Base-by-base conservation (phyloP, 768 basidiomycete species). In the Crepidotus variabilis region DNA sequence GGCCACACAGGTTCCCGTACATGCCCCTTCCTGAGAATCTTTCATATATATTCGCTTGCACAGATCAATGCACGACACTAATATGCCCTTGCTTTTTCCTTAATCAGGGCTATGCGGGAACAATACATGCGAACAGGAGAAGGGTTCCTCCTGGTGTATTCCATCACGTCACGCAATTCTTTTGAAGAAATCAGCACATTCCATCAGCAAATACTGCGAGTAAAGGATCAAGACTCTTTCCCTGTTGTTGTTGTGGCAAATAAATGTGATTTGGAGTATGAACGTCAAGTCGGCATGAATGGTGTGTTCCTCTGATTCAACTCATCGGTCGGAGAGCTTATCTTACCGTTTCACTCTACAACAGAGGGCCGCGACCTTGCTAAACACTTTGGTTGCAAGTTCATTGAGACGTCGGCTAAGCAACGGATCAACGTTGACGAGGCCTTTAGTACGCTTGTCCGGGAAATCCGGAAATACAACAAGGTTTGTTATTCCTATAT, bases 91-190 rank as follows among this genome's bases (percentile, higher is more conserved):
- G 6, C 34, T 52, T 52, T 2, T 22, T 21, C n/a, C 23, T 49
- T 35, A 33, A 6, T 28, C 57, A 95, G 93, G 56, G 96, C 96
- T 21, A 98, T 98, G 96, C 88, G 96, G 48, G 96, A 98, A 68
- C 96, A 98, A 67, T 98, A 98, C 77, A 98, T 98, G 94, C 86
- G 94, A 52, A 94, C 94, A 23, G 96, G 96, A 58, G 95, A 98
- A 72, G 96, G 95, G 10, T 98, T 98, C 80, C 83, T 98, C 45
- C 86, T 98, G 60, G 94, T 98, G 56, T 98, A 98, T 73, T 94
- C 93, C 51, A 98, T 97, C 74, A 97, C 96, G n/a, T 94, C 94
- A 28, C 87, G 95, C 62, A 90, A 92, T 71, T 96, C 95, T 47
- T 98, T 98, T 67, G 94, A 98, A 72, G 93, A 98, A 81, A 95